Conservation (phyloP, 2,329 filamentous ascomycete species). For the Moelleriella libera region DNA sequence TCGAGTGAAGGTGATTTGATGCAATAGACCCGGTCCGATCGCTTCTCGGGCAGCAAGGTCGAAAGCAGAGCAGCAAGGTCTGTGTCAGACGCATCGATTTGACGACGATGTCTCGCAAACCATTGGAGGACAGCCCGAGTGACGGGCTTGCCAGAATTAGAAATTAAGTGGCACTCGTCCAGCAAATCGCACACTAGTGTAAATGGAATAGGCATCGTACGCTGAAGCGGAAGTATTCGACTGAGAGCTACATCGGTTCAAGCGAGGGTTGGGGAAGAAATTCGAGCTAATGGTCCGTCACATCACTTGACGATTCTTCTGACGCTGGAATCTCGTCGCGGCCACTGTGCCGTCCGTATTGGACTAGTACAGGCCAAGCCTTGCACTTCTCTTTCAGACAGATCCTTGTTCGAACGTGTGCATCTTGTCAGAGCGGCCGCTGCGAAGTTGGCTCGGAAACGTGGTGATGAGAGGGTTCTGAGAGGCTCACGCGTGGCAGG, state of each 20-base stretch:
- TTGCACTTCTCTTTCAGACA: too few relatives aligned
- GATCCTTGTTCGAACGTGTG: too few relatives aligned
- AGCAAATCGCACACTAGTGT: slow-evolving; percentile 60
- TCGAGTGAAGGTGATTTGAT: slow-evolving; percentile 49
- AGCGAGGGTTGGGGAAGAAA: too few relatives aligned
- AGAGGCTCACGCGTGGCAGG: too few relatives aligned
- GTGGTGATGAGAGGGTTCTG: too few relatives aligned
- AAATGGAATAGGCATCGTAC: slow-evolving; percentile 51
- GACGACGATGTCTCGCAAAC: slow-evolving; percentile 50
- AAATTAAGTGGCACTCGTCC: slow-evolving; percentile 43
- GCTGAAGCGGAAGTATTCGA: background rate
- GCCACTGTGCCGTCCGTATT: too few relatives aligned
- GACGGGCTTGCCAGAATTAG: slow-evolving; percentile 16
- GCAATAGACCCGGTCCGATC: slow-evolving; percentile 65
- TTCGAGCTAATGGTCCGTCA: too few relatives aligned
- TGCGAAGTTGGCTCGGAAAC: too few relatives aligned
- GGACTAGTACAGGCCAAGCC: too few relatives aligned
- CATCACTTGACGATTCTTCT: too few relatives aligned
- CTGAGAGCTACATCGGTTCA: background rate
- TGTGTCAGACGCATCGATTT: slow-evolving; percentile 41
- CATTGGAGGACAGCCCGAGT: slow-evolving; percentile 39
- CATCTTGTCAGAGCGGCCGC: too few relatives aligned
- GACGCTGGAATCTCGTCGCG: too few relatives aligned
- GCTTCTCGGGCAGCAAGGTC: slow-evolving; percentile 59
- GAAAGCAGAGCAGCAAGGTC: slow-evolving; percentile 55